Conservation (phyloP, 768 basidiomycete genomes). For the Ephemerocybe angulata region DNA sequence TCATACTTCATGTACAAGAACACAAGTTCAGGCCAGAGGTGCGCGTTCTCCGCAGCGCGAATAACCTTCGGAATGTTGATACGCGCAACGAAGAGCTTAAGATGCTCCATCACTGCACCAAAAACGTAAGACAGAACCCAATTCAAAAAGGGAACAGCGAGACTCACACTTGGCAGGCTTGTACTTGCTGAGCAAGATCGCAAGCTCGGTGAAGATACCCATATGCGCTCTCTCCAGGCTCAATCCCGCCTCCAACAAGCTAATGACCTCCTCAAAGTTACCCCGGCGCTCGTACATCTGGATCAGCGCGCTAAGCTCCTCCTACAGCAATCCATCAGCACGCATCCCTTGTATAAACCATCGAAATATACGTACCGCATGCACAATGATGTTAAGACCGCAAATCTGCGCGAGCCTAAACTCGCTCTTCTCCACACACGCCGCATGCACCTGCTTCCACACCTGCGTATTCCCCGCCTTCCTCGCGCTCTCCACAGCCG, state of each 20-base stretch:
- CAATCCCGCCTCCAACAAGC: slow-evolving; percentile 88
- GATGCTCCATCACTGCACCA: slow-evolving; percentile 89
- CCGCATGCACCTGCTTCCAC: slow-evolving; percentile 99
- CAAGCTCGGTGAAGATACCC: slow-evolving; percentile 97
- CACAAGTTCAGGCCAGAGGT: slow-evolving; percentile 97
- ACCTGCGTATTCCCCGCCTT: slow-evolving; percentile 99
- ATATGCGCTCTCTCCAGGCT: slow-evolving; percentile 97
- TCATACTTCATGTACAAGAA: slow-evolving; percentile 99
- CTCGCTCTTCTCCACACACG: slow-evolving; percentile 95
- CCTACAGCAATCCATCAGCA: no score
- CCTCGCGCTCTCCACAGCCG: slow-evolving; percentile 97
- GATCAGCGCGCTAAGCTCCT: slow-evolving; percentile 72
- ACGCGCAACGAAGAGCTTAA: slow-evolving; percentile 91
- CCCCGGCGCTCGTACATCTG: slow-evolving; percentile 87
- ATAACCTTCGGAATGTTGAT: slow-evolving; percentile 99
- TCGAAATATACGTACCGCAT: slow-evolving; percentile 48
- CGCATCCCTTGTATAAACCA: no score
- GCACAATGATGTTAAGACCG: slow-evolving; percentile 96
- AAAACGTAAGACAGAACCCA: slow-evolving; percentile 6
- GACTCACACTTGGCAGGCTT: slow-evolving; percentile 83
- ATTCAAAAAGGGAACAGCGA: not conserved
- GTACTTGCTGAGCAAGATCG: slow-evolving; percentile 92
- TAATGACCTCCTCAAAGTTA: slow-evolving; percentile 91
- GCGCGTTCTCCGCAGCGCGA: slow-evolving; percentile 92
- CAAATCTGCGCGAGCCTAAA: slow-evolving; percentile 89